Evolutionary conservation across 176 grass and related monocot genomes (phyloP).

Genomic region (Pontederia paniculata): DNA sequence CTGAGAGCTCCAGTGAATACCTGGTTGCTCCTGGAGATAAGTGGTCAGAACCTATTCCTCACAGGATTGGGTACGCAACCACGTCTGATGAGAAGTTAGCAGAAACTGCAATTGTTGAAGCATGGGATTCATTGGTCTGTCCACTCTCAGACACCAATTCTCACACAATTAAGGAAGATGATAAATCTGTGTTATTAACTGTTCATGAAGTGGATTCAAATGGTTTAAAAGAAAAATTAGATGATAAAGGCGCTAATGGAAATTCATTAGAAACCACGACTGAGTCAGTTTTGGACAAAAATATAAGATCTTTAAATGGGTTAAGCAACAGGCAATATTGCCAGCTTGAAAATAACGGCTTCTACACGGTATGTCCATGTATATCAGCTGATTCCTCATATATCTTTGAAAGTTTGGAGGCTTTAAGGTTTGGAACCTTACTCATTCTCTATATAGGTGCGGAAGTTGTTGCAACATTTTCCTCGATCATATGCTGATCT

Average conservation of each 20-base stretch:
- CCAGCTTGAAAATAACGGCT: constrained; percentile 60
- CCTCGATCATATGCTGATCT: constrained; percentile 83
- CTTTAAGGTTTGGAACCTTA: neutral
- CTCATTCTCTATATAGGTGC: constrained; percentile 38
- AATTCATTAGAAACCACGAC: constrained; percentile 16
- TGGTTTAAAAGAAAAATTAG: constrained; percentile 8
- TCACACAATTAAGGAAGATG: constrained; percentile 26
- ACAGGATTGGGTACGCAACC: too few relatives aligned
- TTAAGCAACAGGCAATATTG: constrained; percentile 42
- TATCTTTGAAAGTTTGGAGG: constrained; percentile 10
- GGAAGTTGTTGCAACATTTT: constrained; percentile 94
- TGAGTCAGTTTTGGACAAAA: constrained; percentile 48
- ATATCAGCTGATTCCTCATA: constrained; percentile 10
- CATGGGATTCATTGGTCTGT: constrained; percentile 21
- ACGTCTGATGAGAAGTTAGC: constrained; percentile 30
- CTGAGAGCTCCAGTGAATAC: constrained; percentile 37
- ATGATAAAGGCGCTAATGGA: constrained; percentile 20
- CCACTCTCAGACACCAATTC: constrained; percentile 20
- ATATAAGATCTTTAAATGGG: constrained; percentile 43
- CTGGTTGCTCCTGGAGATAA: constrained; percentile 18
- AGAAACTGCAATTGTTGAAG: constrained; percentile 16
- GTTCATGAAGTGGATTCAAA: constrained; percentile 29
- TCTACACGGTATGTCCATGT: constrained; percentile 55
- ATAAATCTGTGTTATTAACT: constrained; percentile 2
- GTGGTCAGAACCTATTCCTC: neutral